A percentile compares a stretch with the other conserved stretches of the same genome.
Evolutionary conservation across 768 basidiomycete species (phyloP).

Genomic region (Rhizopogon vesiculosus): DNA sequence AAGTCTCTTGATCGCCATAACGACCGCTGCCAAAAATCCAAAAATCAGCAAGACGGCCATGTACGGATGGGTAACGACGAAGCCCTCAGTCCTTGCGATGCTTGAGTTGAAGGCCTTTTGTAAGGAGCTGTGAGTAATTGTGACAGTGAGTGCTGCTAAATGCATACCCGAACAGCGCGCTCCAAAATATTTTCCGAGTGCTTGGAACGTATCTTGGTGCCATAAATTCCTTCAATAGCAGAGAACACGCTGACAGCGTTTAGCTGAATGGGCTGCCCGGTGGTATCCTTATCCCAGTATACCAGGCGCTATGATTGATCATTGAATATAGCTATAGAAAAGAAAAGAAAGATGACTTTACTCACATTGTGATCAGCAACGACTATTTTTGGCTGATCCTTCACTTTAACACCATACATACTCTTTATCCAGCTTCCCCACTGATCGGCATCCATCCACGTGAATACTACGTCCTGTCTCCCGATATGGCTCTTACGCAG

Average conservation of each 20-base stretch:
- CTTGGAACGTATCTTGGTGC: conserved; percentile 43
- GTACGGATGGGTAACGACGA: conserved; percentile 17
- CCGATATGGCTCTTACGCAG: conserved; percentile 24
- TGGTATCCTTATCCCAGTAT: conserved; percentile 70
- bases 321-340: background rate
- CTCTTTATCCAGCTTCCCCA: conserved; percentile 91
- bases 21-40: conserved; percentile 4
- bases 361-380: conserved; percentile 78
- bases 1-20: conserved; percentile 10
- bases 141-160: background rate
- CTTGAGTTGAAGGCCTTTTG: conserved; percentile 10
- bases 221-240: conserved; percentile 62
- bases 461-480: conserved; percentile 67
- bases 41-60: conserved; percentile 5
- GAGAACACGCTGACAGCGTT: conserved; percentile 56
- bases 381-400: conserved; percentile 40
- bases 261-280: conserved; percentile 51
- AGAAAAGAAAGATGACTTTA: background rate
- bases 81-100: conserved; percentile 6
- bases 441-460: conserved; percentile 82
- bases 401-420: conserved; percentile 70
- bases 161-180: conserved; percentile 54
- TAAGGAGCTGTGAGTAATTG: conserved; percentile 5
- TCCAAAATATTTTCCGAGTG: conserved; percentile 72
- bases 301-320: conserved; percentile 47